A percentile compares a stretch with the other conserved stretches of the same genome.
phyloP scores from a whole-genome alignment of 1,284 basidiomycete species.

The Ganoderma lucidum region DNA sequence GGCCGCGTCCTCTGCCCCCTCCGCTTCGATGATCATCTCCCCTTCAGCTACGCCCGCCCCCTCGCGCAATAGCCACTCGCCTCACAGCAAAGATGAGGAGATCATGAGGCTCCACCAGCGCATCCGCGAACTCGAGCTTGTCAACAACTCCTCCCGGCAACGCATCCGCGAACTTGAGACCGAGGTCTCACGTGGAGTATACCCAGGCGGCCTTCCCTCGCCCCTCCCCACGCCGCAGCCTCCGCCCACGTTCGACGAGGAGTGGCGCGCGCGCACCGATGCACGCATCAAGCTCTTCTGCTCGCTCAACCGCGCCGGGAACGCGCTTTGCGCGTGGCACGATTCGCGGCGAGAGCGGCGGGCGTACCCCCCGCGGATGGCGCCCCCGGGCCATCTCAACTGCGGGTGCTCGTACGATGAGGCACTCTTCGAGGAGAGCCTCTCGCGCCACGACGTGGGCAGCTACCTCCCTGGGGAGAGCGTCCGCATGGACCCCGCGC shows the following conservation, averaged over 20 bases:
- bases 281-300: slow-evolving; percentile 76
- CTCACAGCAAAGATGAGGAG: slow-evolving; percentile 46
- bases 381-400: slow-evolving; percentile 77
- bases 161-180: slow-evolving; percentile 57
- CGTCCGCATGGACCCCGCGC: slow-evolving; percentile 85
- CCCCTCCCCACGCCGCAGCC: slow-evolving; percentile 50
- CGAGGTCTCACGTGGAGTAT: slow-evolving; percentile 47
- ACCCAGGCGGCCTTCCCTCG: slow-evolving; percentile 43
- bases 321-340: slow-evolving; percentile 87
- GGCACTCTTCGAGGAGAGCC: slow-evolving; percentile 84
- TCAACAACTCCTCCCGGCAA: slow-evolving; percentile 52
- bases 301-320: slow-evolving; percentile 83
- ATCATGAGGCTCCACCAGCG: slow-evolving; percentile 47
- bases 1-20: slow-evolving; percentile 22
- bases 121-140: slow-evolving; percentile 56
- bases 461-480: slow-evolving; percentile 83
- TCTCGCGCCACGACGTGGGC: slow-evolving; percentile 78
- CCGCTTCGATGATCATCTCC: slow-evolving; percentile 35
- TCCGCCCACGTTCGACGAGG: slow-evolving; percentile 58
- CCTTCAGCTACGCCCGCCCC: slow-evolving; percentile 35
- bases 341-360: slow-evolving; percentile 84
- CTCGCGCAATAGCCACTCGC: slow-evolving; percentile 35
- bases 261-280: slow-evolving; percentile 76
- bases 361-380: slow-evolving; percentile 79
- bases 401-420: slow-evolving; percentile 84